Base-by-base conservation (phyloP, 73 alveolate genomes). In the Paramecium bursaria region DNA sequence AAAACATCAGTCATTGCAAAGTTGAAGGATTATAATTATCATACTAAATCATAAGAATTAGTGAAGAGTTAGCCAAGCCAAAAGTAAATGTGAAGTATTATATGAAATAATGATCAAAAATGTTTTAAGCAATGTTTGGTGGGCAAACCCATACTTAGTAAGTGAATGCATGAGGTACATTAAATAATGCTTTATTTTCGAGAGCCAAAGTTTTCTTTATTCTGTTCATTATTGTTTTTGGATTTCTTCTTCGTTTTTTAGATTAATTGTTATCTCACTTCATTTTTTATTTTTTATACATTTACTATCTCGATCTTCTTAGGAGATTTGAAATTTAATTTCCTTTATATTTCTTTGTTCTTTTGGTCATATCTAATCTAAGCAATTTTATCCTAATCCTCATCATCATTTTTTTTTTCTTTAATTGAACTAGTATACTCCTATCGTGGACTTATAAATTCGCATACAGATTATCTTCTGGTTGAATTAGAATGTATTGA, bases 51-150 rank as follows among this genome's bases (percentile, higher is more conserved):
- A 21, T 67, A 19, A 31, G 55, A 31, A 67, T 67, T 19, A 67
- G 27, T 19, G 11, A 67, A 42, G 49, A 67, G 44, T 42, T 67
- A 14, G 26, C 60, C 2, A 29, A 35, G 11, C 19, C 42, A 27
- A 67, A 26, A 67, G 33, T 39, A 42, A 31, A 31, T 2, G 44
- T 67, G 53, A 21, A 67, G 21, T 67, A 42, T 67, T 42, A n/a
- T 9, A 21, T 67, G 35, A 67, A 67, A 42, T 47, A 67, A 21
- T 39, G 35, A 35, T 31, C 42, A 67, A 47, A n/a, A 67, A 35
- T 33, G 21, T 67, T 67, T 67, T 11, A 67, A 21, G 21, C 82
- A 67, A 67, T 67, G 82, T 67, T 67, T 67, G 21, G 82, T 67
- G 21, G 82, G 60, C 22, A 67, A 67, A 26, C 82, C 82, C 82